phyloP scores from a whole-genome alignment of 2,329 filamentous ascomycete genomes.

The Aureobasidium mangrovei region DNA sequence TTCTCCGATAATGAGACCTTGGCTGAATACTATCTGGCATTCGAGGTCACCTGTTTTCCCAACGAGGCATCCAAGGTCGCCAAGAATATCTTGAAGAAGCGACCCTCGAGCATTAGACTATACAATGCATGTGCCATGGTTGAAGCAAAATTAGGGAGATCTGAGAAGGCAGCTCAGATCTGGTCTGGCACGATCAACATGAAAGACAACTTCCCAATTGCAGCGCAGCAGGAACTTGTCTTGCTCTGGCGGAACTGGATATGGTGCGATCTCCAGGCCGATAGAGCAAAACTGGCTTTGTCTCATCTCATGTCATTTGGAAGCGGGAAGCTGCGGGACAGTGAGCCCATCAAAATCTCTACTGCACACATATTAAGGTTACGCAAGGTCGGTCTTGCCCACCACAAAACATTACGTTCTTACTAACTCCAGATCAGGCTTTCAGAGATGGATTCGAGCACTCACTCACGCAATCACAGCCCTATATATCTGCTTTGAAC shows the following conservation, averaged over 20 bases:
- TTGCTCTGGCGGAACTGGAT: conserved; percentile 54
- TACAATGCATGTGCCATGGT: conserved; percentile 75
- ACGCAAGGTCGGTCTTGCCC: background rate
- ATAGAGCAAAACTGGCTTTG: conserved; percentile 27
- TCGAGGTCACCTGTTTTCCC: conserved; percentile 50
- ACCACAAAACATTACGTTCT: no score
- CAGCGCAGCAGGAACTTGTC: conserved; percentile 30
- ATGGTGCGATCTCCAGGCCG: conserved; percentile 54
- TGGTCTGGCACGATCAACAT: conserved; percentile 59
- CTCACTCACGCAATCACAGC: conserved; percentile 43
- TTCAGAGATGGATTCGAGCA: conserved; percentile 49
- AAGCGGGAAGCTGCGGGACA: background rate
- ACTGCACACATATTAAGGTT: conserved; percentile 1
- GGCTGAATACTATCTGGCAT: conserved; percentile 60
- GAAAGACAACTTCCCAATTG: conserved; percentile 33
- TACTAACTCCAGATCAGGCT: background rate
- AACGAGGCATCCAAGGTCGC: conserved; percentile 56
- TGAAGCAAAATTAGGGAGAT: conserved; percentile 52
- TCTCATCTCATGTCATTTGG: conserved; percentile 27
- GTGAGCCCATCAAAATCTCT: background rate
- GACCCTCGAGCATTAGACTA: conserved; percentile 54
- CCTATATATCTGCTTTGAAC: conserved; percentile 44
- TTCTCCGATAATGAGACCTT: conserved; percentile 43
- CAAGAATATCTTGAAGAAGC: conserved; percentile 62
- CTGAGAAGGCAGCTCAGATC: conserved; percentile 52